Conservation (phyloP, 495 filamentous ascomycete species). For the Penicillium maclennaniae region DNA sequence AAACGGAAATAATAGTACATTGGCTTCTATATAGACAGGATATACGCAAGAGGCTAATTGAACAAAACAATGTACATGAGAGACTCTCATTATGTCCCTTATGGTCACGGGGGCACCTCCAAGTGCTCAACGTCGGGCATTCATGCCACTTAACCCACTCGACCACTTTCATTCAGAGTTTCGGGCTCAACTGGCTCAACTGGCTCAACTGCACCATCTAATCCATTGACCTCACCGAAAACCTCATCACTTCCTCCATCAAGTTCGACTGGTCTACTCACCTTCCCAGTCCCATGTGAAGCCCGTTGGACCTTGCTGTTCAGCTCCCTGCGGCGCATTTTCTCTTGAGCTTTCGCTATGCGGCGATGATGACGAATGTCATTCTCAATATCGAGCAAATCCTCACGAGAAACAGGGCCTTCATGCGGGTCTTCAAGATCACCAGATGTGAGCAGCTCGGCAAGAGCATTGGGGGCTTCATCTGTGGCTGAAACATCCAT, state of each 20-base stretch:
- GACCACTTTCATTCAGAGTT: background rate
- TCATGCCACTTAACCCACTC: background rate
- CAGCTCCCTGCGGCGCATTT: background rate
- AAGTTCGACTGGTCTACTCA: background rate
- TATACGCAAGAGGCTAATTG: slow-evolving; percentile 12
- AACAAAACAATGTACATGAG: slow-evolving; percentile 16
- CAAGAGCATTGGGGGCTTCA: background rate
- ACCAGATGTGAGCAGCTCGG: background rate
- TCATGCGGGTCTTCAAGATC: background rate
- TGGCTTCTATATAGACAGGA: slow-evolving; percentile 7
- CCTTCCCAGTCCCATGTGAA: background rate
- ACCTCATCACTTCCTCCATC: background rate
- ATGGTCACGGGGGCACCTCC: background rate
- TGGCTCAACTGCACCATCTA: background rate
- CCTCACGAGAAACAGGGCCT: slow-evolving; percentile 2
- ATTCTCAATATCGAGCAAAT: slow-evolving; percentile 10
- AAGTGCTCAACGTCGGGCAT: background rate
- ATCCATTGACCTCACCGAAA: background rate
- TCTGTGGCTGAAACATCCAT: background rate
- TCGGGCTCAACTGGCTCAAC: background rate
- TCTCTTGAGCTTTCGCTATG: background rate
- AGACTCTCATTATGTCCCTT: background rate
- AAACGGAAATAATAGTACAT: slow-evolving; percentile 14
- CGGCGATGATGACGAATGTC: background rate
- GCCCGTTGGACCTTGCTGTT: background rate